Evolutionary conservation across 1,139 yeast genomes (phyloP).

Genomic region (Kodamaea alishanica): DNA sequence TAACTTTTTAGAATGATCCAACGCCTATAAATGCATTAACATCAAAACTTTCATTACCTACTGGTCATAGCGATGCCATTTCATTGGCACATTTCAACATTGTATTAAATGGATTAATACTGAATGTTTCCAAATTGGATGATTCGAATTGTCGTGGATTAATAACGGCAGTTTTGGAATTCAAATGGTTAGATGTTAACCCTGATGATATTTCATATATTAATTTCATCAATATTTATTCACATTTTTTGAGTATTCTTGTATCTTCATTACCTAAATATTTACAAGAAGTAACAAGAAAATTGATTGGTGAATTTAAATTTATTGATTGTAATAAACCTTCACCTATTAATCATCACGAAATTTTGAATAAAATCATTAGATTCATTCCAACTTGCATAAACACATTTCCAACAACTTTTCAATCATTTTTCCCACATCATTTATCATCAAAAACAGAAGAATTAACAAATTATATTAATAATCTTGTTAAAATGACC

Average conservation of each 20-base stretch:
- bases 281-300: slow-evolving; percentile 76
- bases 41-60: slow-evolving; percentile 35
- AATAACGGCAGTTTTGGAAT: slow-evolving; percentile 35
- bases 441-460: slow-evolving; percentile 56
- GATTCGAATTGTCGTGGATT: slow-evolving; percentile 32
- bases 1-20: slow-evolving; percentile 33
- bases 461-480: slow-evolving; percentile 59
- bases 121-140: slow-evolving; percentile 40
- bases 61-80: slow-evolving; percentile 32
- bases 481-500: slow-evolving; percentile 56
- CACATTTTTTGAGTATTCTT: slow-evolving; percentile 70
- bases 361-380: slow-evolving; percentile 58
- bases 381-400: slow-evolving; percentile 79
- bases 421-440: slow-evolving; percentile 71
- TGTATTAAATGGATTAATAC: slow-evolving; percentile 32
- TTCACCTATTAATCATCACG: slow-evolving; percentile 54
- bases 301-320: slow-evolving; percentile 58
- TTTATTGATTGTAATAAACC: slow-evolving; percentile 12
- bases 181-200: slow-evolving; percentile 53
- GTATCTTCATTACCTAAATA: slow-evolving; percentile 87
- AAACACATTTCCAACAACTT: slow-evolving; percentile 55
- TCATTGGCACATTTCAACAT: slow-evolving; percentile 33
- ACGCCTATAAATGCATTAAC: slow-evolving; percentile 36
- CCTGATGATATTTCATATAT: slow-evolving; percentile 18
- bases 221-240: slow-evolving; percentile 47